Conservation (phyloP, 805 yeast species). For the Yamadazyma philogaea region DNA sequence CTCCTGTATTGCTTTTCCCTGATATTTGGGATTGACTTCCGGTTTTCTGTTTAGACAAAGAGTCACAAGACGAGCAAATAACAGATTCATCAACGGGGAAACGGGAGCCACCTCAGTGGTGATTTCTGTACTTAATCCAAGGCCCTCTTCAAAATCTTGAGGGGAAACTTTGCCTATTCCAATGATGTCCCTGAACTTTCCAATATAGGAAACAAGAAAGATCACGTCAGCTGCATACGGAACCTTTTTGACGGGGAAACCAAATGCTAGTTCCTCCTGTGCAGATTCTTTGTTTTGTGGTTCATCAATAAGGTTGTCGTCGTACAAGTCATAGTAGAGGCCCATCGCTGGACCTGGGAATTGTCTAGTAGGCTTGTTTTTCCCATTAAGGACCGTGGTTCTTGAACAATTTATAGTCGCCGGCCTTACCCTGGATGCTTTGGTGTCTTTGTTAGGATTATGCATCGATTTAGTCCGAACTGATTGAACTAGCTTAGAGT, state of each 20-base stretch:
- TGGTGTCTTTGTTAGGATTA: too few species aligned
- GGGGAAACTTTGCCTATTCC: slow-evolving; percentile 28
- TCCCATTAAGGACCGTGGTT: slow-evolving; percentile 32
- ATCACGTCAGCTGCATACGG: slow-evolving; percentile 33
- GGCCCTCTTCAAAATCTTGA: slow-evolving; percentile 34
- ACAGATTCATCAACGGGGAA: slow-evolving; percentile 29
- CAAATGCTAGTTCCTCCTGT: slow-evolving; percentile 32
- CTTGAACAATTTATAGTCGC: slow-evolving; percentile 9
- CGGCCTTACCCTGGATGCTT: too few species aligned
- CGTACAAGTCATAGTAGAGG: slow-evolving; percentile 34
- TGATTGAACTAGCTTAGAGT: too few species aligned
- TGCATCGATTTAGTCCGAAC: too few species aligned
- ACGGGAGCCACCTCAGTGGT: slow-evolving; percentile 13
- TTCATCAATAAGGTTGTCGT: slow-evolving; percentile 28
- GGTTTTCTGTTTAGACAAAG: slow-evolving; percentile 38
- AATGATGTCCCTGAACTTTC: slow-evolving; percentile 28
- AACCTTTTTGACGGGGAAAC: slow-evolving; percentile 22
- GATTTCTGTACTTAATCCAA: slow-evolving; percentile 20
- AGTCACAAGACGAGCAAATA: slow-evolving; percentile 31
- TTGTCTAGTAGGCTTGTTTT: slow-evolving; percentile 29
- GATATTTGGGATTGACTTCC: slow-evolving; percentile 21
- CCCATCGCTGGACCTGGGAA: slow-evolving; percentile 41
- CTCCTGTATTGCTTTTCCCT: slow-evolving; percentile 31
- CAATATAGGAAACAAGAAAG: slow-evolving; percentile 29
- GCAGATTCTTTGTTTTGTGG: slow-evolving; percentile 12